phyloP scores from a whole-genome alignment of 139 green algal genomes.

The Chlamydomonas incerta region DNA sequence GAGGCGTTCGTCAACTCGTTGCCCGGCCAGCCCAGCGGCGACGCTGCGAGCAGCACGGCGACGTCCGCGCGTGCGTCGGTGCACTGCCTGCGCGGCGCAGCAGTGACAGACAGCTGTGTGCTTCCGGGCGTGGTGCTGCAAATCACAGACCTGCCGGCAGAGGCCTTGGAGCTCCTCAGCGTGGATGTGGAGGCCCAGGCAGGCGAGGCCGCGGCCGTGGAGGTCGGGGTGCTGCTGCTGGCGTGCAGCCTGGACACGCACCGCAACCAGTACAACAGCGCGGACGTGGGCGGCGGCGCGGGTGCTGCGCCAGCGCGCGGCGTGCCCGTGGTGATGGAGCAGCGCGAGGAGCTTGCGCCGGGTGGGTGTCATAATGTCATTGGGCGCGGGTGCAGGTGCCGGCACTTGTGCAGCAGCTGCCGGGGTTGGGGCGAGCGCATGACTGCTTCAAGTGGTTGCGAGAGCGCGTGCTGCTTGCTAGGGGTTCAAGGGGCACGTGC shows the following conservation, averaged over 20 bases:
- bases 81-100: background rate
- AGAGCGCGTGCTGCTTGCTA: too few species aligned
- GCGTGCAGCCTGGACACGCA: too few species aligned
- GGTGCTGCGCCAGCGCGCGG: too few species aligned
- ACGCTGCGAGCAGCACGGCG: background rate
- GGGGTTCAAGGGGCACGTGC: too few species aligned
- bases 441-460: too few species aligned
- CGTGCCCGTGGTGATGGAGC: background rate
- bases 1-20: slow-evolving; percentile 13
- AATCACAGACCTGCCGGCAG: background rate
- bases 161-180: background rate
- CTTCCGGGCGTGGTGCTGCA: slow-evolving; percentile 15
- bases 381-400: too few species aligned
- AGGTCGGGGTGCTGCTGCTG: background rate
- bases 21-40: background rate
- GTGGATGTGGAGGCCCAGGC: too few species aligned
- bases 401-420: too few species aligned
- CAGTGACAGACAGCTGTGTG: background rate
- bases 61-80: background rate
- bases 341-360: background rate
- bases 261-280: too few species aligned
- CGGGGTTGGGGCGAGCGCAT: too few species aligned
- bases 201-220: background rate
- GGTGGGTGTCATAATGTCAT: background rate
- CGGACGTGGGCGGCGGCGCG: too few species aligned